Evolutionary conservation across 495 filamentous ascomycete genomes (phyloP), one percentile per base, ranked within the genome.

Genomic region (Penicillium lividum): DNA sequence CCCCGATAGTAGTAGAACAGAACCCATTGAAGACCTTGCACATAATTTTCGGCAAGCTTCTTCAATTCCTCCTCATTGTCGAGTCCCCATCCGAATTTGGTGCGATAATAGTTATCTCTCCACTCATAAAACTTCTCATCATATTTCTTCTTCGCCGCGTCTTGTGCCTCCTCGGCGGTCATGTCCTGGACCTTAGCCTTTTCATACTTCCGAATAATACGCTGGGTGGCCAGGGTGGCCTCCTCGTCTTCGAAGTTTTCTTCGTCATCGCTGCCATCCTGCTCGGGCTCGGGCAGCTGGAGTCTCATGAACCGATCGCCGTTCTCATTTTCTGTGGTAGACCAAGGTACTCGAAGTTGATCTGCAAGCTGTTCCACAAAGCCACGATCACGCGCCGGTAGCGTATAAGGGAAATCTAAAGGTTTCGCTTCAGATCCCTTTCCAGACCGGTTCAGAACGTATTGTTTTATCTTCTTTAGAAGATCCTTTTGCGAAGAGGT

Each of bases 11-110:
- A 99, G 75, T 98, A 98, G 74, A 88, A 97, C 38, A 99, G 77
- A 34, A 99, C 95, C 95, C 95, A 99, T 67, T 99, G 95, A 51
- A 99, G 75, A 29, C 95, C 95, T 77, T 98, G 90, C 6, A 99
- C 89, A 71, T 99, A 99, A 76, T 98, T 99, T 74, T 96, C 91
- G 1, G 90, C 86, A 60, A 99, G 77, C 58, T 90, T 87, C 43
- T 79, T 86, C 68, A 98, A 80, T 67, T 96, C 91, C 18, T 85
- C 80, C 48, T 96, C 85, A 66, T 92, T 89, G 46, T 93, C 86
- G 16, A 88, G 78, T n/a, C 87, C 86, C 89, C 93, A 98, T 40
- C 84, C 89, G 61, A 96, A 94, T 67, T 97, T 98, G n/a, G 79
- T 77, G 48, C 77, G 78, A 72, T 99, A 99, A 68, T 99, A 95